Conservation (phyloP, 2,329 filamentous ascomycete genomes). For the Fusarium veterinarium region DNA sequence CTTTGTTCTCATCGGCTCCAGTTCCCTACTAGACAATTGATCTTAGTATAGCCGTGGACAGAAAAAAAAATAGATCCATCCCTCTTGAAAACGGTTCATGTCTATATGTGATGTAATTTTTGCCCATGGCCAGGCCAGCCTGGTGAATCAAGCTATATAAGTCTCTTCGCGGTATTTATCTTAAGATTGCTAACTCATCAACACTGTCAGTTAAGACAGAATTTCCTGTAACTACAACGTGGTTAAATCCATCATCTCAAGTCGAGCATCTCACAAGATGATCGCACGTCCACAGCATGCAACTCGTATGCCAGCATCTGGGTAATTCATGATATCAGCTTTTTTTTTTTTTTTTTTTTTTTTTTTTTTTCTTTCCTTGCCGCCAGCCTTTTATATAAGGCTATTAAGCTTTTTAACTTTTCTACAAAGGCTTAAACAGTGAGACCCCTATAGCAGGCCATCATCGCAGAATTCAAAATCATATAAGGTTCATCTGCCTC, state of each 20-base stretch:
- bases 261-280: neutral
- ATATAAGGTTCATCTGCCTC: no score
- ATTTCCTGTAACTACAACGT: neutral
- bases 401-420: no score
- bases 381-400: no score
- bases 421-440: no score
- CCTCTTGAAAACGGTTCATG: constrained; percentile 27
- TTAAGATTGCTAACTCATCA: neutral
- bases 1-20: constrained; percentile 36
- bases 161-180: neutral
- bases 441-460: no score
- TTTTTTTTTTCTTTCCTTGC: no score
- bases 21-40: constrained; percentile 36
- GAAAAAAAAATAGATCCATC: constrained; percentile 42
- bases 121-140: neutral
- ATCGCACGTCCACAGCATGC: neutral
- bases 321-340: constrained; percentile 12
- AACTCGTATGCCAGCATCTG: neutral
- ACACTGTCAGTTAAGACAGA: neutral
- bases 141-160: neutral
- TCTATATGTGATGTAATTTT: neutral
- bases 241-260: neutral
- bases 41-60: constrained; percentile 43
- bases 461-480: no score
- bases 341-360: no score